phyloP scores from a whole-genome alignment of 2,329 filamentous ascomycete genomes.

The Ceratocystis cubensis region DNA sequence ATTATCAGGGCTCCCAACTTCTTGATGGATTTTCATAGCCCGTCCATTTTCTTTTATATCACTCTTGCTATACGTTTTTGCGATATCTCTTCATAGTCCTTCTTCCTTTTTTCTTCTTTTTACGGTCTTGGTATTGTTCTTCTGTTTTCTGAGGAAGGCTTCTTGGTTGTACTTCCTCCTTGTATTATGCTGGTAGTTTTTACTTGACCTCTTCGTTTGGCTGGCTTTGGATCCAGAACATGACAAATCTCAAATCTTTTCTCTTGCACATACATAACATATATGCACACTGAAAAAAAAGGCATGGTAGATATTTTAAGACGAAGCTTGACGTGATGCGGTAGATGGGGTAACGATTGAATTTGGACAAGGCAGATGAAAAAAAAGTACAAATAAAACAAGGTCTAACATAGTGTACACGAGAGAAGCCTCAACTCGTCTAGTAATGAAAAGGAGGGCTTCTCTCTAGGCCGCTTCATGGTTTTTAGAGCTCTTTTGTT shows the following conservation, averaged over 20 bases:
- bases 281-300: no score
- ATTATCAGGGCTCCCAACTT: background rate
- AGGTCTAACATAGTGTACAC: conserved; percentile 20
- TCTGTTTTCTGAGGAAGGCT: conserved; percentile 4
- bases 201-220: background rate
- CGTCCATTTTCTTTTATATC: background rate
- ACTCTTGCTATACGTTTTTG: background rate
- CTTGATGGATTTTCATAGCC: background rate
- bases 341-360: background rate
- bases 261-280: background rate
- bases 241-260: conserved; percentile 1
- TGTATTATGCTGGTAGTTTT: conserved; percentile 8
- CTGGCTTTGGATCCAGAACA: background rate
- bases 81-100: background rate
- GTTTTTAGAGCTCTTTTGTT: background rate
- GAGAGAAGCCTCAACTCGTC: conserved; percentile 7
- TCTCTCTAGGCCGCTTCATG: conserved; percentile 1
- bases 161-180: conserved; percentile 1
- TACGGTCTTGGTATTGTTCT: background rate
- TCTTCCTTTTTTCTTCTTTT: background rate
- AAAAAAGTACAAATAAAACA: conserved; percentile 20
- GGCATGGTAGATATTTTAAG: no score
- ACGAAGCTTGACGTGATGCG: background rate
- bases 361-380: background rate
- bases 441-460: background rate